Base-by-base conservation (phyloP, 257 asterid species). In the Leptodermis oblonga region DNA sequence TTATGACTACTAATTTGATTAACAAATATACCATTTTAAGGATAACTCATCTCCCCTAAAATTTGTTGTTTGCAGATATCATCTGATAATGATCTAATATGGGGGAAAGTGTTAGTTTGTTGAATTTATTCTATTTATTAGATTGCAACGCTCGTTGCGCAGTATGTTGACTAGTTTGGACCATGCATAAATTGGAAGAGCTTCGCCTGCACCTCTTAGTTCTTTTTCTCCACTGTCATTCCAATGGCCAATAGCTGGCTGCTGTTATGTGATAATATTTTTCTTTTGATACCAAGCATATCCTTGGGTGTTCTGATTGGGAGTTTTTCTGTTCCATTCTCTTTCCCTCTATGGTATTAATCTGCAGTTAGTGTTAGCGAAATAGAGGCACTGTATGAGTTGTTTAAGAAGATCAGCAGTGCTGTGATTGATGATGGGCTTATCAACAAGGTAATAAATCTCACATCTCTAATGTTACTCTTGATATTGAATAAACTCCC, bases 341-440 rank as follows among this genome's bases (percentile, higher is more conserved):
- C 23, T 51, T 20, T 31, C 2, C 0, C 7, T 22, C 6, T 15
- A 25, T 46, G 68, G 36, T 13, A 23, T 33, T 43, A 46, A 31
- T 56, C 42, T 80, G 86, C 95, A 90, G 96, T 91, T 75, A 84
- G 92, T 69, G 95, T 91, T 65, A 91, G 92, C 58, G 97, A 91
- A 79, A 82, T 91, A 63, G 95, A 91, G 82, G 97, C 97, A 13
- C 77, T 91, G 73, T 88, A 91, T 66, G 96, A 88, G 71, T 82
- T 91, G 69, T 91, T 82, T 70, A 86, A 87, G 83, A 87, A 88
- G 90, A 85, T 91, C 70, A 88, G 96, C 82, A 82, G 97, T 68
- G 92, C 91, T 48, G 92, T 91, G 74, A 83, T 91, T 31, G 95
- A 88, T 69, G 97, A 91, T 39, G 97, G 96, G 71, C 87, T 91